Percentiles rank a stretch among this genome's conserved stretches.
These are phyloP conservation scores for Eucalyptus decipiens DNA, from an alignment of 345 rosid genomes.

Conservation along the genomic window DNA sequence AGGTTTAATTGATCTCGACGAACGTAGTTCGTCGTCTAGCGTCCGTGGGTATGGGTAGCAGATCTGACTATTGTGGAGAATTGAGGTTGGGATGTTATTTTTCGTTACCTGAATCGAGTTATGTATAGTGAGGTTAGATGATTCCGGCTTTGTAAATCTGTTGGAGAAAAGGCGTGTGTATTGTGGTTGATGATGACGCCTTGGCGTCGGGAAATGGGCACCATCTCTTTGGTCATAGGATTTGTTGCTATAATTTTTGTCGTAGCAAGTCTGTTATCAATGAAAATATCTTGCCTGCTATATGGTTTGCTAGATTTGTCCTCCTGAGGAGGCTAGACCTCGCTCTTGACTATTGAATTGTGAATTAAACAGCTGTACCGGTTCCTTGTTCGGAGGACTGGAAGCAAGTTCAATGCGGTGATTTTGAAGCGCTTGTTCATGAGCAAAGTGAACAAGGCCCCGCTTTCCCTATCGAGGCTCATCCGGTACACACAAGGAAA, in stretches of 20 bases:
- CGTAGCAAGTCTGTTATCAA: background rate
- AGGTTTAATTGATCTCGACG: background rate
- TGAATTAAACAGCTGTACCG: slow-evolving; percentile 45
- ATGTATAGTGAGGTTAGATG: background rate
- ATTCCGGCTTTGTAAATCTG: background rate
- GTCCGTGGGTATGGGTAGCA: background rate
- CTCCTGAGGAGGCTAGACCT: background rate
- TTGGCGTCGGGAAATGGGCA: background rate
- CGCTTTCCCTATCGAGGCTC: slow-evolving; percentile 79
- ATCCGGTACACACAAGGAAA: slow-evolving; percentile 50
- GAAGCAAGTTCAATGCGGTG: slow-evolving; percentile 89
- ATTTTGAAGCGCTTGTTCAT: slow-evolving; percentile 88
- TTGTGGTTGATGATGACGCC: background rate
- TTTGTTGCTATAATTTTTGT: background rate
- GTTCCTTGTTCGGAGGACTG: slow-evolving; percentile 81
- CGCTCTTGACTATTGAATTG: background rate
- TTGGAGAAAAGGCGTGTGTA: background rate
- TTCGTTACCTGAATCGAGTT: background rate
- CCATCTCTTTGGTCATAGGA: background rate
- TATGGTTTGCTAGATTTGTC: background rate
- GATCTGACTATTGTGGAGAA: background rate
- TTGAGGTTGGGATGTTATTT: background rate
- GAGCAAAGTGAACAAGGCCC: slow-evolving; percentile 92
- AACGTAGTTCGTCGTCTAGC: background rate
- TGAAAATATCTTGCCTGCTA: background rate